Evolutionary conservation across 2,329 filamentous ascomycete species (phyloP).

Genomic region (Tolypocladium paradoxum): DNA sequence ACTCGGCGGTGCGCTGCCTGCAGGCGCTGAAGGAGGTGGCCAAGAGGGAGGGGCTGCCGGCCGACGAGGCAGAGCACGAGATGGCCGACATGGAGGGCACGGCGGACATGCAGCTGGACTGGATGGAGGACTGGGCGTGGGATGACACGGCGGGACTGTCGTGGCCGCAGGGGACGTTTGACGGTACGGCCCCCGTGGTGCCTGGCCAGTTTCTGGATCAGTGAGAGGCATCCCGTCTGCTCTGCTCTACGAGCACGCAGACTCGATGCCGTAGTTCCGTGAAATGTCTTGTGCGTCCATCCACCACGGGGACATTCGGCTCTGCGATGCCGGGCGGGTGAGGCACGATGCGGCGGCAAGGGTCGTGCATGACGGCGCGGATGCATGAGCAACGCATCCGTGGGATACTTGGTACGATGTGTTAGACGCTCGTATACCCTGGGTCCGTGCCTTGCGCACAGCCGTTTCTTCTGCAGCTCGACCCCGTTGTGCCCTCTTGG

Average conservation of each 20-base stretch:
- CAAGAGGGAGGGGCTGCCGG: conserved; percentile 11
- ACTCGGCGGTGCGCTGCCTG: conserved; percentile 16
- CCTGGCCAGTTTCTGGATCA: background rate
- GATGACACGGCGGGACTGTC: conserved; percentile 10
- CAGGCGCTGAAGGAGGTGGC: conserved; percentile 23
- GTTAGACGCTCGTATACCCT: too few species aligned
- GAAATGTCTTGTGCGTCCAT: background rate
- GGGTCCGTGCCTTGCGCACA: background rate
- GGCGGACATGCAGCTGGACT: conserved; percentile 10
- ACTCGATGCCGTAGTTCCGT: background rate
- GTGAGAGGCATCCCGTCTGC: background rate
- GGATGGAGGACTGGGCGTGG: conserved; percentile 17
- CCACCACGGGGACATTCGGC: background rate
- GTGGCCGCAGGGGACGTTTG: conserved; percentile 6
- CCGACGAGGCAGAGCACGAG: conserved; percentile 5
- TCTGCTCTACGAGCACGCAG: background rate
- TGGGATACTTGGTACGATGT: too few species aligned
- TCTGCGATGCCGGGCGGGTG: background rate
- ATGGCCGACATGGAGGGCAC: conserved; percentile 3
- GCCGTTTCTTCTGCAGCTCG: background rate
- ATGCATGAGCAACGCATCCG: background rate
- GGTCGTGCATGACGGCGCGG: too few species aligned
- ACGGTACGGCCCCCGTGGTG: background rate
- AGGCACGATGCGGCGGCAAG: background rate
- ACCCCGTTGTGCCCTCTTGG: background rate